Percentiles rank a stretch among this genome's conserved stretches.
phyloP scores from a whole-genome alignment of 2,329 filamentous ascomycete species.

The Penicillium sumatraense region DNA sequence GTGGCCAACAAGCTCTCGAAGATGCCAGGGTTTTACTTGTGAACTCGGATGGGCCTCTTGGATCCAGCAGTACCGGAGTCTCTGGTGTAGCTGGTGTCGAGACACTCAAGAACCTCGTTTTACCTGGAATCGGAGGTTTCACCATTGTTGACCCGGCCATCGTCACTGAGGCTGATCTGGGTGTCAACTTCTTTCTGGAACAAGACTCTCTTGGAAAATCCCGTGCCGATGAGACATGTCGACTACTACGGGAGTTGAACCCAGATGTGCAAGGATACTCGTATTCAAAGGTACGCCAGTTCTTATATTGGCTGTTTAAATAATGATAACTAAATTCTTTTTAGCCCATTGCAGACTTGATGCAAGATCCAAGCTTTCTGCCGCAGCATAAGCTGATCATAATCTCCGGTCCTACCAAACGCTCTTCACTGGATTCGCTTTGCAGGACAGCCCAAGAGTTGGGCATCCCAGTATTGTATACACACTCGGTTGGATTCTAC shows the following conservation, averaged over 20 bases:
- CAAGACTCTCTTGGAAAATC: slow-evolving; percentile 75
- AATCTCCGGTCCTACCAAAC: slow-evolving; percentile 62
- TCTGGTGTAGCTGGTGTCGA: slow-evolving; percentile 88
- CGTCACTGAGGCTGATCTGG: slow-evolving; percentile 82
- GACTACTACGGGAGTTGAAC: slow-evolving; percentile 83
- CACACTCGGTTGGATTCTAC: slow-evolving; percentile 92
- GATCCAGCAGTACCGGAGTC: slow-evolving; percentile 51
- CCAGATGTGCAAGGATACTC: slow-evolving; percentile 85
- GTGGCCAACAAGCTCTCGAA: slow-evolving; percentile 87
- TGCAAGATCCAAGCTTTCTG: slow-evolving; percentile 44
- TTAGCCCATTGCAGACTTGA: slow-evolving; percentile 43
- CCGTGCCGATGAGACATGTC: slow-evolving; percentile 77
- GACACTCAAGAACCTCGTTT: slow-evolving; percentile 93
- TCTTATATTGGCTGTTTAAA: not conserved
- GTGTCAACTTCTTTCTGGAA: slow-evolving; percentile 96
- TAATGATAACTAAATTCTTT: not conserved
- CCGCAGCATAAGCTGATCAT: slow-evolving; percentile 64
- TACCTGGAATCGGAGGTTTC: slow-evolving; percentile 89
- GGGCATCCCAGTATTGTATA: slow-evolving; percentile 75
- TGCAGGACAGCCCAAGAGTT: slow-evolving; percentile 57
- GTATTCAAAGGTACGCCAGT: slow-evolving; percentile 57
- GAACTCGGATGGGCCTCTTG: slow-evolving; percentile 64
- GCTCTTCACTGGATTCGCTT: slow-evolving; percentile 56
- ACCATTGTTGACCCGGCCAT: slow-evolving; percentile 81
- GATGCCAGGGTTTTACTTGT: slow-evolving; percentile 88